phyloP scores from a whole-genome alignment of 768 basidiomycete species.

The Mycena epipterygia region DNA sequence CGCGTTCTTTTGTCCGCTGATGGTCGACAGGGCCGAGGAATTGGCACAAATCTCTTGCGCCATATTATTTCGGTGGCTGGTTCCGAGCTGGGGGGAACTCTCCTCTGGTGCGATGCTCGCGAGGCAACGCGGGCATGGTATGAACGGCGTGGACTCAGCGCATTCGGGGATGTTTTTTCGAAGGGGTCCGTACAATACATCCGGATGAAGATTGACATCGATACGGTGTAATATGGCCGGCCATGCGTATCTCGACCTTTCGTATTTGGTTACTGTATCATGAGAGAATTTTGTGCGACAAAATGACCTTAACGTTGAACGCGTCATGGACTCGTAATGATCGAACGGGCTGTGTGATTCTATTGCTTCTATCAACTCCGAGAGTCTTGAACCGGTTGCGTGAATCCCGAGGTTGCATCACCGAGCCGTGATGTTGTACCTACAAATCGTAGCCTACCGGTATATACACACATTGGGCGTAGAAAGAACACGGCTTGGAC shows the following conservation, averaged over 20 bases:
- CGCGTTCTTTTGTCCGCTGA: neutral
- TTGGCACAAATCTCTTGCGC: slow-evolving; percentile 64
- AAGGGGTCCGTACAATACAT: slow-evolving; percentile 70
- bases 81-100: slow-evolving; percentile 54
- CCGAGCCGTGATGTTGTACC: neutral
- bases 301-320: no score
- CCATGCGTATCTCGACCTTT: slow-evolving; percentile 28
- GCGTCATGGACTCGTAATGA: neutral
- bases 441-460: neutral
- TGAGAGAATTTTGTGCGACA: no score
- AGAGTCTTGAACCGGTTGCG: neutral
- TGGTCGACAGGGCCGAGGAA: slow-evolving; percentile 56
- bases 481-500: neutral
- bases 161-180: slow-evolving; percentile 66
- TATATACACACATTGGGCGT: neutral
- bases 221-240: slow-evolving; percentile 1
- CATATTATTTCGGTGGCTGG: slow-evolving; percentile 55
- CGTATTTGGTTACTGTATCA: neutral
- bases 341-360: neutral
- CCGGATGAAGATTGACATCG: slow-evolving; percentile 60
- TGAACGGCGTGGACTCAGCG: slow-evolving; percentile 60
- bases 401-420: neutral
- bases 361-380: neutral
- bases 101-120: slow-evolving; percentile 74
- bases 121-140: slow-evolving; percentile 63